Evolutionary conservation across 345 rosid species (phyloP).

Genomic region (Euphorbia peplus): DNA sequence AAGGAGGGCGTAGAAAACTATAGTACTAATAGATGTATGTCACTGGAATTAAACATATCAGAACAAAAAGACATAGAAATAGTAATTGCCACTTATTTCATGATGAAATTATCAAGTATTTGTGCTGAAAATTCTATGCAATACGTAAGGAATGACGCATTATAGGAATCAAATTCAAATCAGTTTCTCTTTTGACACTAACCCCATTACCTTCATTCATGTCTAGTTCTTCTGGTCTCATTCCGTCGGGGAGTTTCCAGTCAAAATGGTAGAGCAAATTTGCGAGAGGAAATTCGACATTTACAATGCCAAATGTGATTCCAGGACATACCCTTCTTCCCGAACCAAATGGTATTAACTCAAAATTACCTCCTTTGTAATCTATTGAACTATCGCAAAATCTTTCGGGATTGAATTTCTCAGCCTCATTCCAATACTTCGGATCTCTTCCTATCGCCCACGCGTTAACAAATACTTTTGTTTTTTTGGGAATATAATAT

Average conservation of each 20-base stretch:
- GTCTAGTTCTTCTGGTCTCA: conserved; percentile 12
- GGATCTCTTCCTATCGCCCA: conserved; percentile 37
- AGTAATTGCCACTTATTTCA: no score
- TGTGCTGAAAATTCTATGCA: no score
- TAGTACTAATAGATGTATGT: no score
- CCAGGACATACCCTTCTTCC: conserved; percentile 40
- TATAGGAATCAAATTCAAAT: conserved; percentile 9
- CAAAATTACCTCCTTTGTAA: conserved; percentile 21
- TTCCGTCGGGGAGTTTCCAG: conserved; percentile 25
- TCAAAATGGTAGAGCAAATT: conserved; percentile 27
- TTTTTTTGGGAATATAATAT: conserved; percentile 10
- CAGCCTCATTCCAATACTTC: conserved; percentile 24
- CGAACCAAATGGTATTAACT: conserved; percentile 31
- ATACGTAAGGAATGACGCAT: background rate
- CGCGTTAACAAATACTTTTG: conserved; percentile 23
- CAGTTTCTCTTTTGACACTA: conserved; percentile 5
- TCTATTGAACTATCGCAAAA: conserved; percentile 25
- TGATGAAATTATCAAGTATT: no score
- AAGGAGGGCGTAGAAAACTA: no score
- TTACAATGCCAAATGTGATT: conserved; percentile 13
- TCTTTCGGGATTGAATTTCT: conserved; percentile 28
- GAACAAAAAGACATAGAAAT: no score
- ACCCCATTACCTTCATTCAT: conserved; percentile 26
- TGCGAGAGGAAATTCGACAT: conserved; percentile 28
- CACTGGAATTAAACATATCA: no score